A percentile compares a stretch with the other conserved stretches of the same genome.
phyloP scores from a whole-genome alignment of 2,329 filamentous ascomycete genomes.

The Exserohilum turcica region DNA sequence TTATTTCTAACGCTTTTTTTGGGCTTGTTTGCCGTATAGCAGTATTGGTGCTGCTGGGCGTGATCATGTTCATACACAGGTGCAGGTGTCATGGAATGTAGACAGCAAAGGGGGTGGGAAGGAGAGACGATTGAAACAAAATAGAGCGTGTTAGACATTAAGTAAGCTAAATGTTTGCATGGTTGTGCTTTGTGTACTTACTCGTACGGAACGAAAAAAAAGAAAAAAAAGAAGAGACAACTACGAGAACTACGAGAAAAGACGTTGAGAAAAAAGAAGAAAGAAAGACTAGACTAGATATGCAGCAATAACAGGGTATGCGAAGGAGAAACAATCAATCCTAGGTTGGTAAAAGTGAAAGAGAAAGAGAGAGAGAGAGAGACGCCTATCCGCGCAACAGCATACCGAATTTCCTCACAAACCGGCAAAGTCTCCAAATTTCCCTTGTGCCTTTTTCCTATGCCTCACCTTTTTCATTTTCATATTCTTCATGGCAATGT shows the following conservation, averaged over 20 bases:
- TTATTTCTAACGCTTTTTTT: no score
- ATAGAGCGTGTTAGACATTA: slow-evolving; percentile 1
- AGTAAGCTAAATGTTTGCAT: no score
- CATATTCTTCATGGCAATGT: neutral
- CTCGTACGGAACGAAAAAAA: neutral
- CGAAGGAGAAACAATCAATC: slow-evolving; percentile 9
- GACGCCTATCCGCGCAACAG: neutral
- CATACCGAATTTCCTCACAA: neutral
- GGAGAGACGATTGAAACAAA: no score
- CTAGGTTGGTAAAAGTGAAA: neutral
- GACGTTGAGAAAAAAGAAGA: neutral
- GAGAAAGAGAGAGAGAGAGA: neutral
- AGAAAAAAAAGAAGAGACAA: neutral
- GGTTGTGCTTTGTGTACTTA: no score
- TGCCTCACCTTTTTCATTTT: neutral
- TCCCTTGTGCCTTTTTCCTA: neutral
- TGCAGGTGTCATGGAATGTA: no score
- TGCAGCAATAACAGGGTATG: slow-evolving; percentile 14
- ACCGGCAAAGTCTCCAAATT: neutral
- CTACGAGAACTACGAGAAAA: no score
- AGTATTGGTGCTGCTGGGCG: no score
- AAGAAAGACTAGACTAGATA: neutral
- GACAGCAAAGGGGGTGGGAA: no score
- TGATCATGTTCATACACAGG: no score
- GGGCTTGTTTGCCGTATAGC: no score